Conservation (phyloP, 2,329 filamentous ascomycete genomes). For the Pleomassaria siparia region DNA sequence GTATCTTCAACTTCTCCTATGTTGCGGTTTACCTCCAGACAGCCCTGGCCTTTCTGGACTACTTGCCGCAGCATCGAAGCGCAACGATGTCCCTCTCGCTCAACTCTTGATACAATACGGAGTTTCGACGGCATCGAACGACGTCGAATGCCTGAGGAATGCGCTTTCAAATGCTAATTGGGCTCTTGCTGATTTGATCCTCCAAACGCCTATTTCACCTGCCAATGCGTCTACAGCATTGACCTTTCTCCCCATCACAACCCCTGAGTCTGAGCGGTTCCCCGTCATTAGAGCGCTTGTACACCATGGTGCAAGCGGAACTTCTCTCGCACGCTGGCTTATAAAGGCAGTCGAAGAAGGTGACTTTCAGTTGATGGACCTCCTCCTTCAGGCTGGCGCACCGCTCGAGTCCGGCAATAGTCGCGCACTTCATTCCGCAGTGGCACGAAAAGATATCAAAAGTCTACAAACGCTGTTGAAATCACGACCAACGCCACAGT, state of each 20-base stretch:
- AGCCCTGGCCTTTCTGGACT: conserved; percentile 30
- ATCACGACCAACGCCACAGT: conserved; percentile 21
- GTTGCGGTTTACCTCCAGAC: conserved; percentile 33
- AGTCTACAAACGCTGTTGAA: conserved; percentile 24
- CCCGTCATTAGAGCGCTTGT: conserved; percentile 28
- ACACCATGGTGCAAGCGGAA: conserved; percentile 30
- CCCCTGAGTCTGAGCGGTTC: conserved; percentile 25
- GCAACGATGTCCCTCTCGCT: conserved; percentile 31
- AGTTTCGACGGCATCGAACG: conserved; percentile 30
- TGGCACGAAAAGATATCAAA: conserved; percentile 24
- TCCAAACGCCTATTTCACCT: conserved; percentile 25
- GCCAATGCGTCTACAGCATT: conserved; percentile 33
- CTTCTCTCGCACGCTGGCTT: conserved; percentile 29
- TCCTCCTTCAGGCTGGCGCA: conserved; percentile 31
- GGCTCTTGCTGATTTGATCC: conserved; percentile 27
- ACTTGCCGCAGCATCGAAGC: conserved; percentile 30
- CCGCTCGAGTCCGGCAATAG: conserved; percentile 22
- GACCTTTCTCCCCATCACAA: conserved; percentile 20
- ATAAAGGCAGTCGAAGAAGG: conserved; percentile 31
- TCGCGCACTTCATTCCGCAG: conserved; percentile 23
- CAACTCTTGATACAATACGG: conserved; percentile 34
- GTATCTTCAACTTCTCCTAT: conserved; percentile 36
- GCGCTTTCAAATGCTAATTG: conserved; percentile 33
- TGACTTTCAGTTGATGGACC: conserved; percentile 27
- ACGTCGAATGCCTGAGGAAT: conserved; percentile 32